A percentile compares a stretch with the other conserved stretches of the same genome.
These are phyloP conservation scores for Aspergillus sp. DNA, from an alignment of 2,329 filamentous ascomycete genomes.

Conservation along the genomic window DNA sequence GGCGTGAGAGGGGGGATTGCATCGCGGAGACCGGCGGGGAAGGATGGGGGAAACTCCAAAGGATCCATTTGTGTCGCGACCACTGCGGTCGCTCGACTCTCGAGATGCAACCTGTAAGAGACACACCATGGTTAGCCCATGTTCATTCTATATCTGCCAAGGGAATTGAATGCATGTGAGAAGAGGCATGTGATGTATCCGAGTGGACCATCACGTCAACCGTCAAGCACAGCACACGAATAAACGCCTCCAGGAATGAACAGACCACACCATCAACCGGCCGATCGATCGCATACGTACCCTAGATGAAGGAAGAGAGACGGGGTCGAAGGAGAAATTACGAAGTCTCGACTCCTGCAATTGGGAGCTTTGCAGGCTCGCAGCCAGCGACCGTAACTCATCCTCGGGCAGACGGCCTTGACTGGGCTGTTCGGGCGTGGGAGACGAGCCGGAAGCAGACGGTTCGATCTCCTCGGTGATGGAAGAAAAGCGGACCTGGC, in stretches of 20 bases:
- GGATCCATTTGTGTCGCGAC: conserved; percentile 54
- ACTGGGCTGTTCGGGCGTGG: conserved; percentile 10
- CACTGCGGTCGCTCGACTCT: conserved; percentile 60
- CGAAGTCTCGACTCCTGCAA: conserved; percentile 80
- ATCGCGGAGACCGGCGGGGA: conserved; percentile 66
- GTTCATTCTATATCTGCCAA: too few relatives aligned
- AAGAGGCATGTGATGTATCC: too few relatives aligned
- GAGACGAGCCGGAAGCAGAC: conserved; percentile 24
- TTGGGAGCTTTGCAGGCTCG: conserved; percentile 66
- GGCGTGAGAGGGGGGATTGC: conserved; percentile 89
- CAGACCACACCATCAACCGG: background rate
- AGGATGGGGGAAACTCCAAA: conserved; percentile 61
- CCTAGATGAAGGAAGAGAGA: conserved; percentile 66
- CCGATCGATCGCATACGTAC: conserved; percentile 25
- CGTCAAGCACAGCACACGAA: conserved; percentile 1
- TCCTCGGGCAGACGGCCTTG: conserved; percentile 45
- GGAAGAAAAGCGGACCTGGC: conserved; percentile 65
- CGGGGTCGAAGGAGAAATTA: conserved; percentile 83
- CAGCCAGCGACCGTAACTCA: conserved; percentile 66
- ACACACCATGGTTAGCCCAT: background rate
- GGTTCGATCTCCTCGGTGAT: conserved; percentile 66
- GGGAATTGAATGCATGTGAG: too few relatives aligned
- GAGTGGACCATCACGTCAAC: background rate
- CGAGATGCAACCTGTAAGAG: conserved; percentile 37
- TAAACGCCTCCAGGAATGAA: conserved; percentile 1